Conservation (phyloP, 1,284 basidiomycete species). For the Sporisorium scitamineum region DNA sequence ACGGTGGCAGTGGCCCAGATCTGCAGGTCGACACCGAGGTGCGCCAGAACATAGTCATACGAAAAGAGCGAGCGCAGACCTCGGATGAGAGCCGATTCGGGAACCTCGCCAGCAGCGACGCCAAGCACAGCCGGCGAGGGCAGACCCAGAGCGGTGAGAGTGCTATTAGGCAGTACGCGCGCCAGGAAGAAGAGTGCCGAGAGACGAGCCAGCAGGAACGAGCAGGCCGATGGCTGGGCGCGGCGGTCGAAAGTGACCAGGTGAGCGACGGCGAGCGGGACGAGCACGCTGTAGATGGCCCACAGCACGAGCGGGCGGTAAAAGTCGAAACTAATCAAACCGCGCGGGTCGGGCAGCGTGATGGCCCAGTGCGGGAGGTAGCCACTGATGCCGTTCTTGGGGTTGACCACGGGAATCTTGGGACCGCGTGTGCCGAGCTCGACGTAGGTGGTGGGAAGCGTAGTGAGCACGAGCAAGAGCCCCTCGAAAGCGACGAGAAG, state of each 20-base stretch:
- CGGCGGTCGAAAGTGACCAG: constrained; percentile 59
- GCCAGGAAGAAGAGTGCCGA: constrained; percentile 54
- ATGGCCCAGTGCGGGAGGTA: constrained; percentile 56
- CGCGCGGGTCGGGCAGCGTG: constrained; percentile 50
- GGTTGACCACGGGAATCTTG: constrained; percentile 48
- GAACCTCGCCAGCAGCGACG: constrained; percentile 54
- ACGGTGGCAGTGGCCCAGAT: constrained; percentile 54
- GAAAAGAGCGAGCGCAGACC: constrained; percentile 34
- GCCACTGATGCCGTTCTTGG: constrained; percentile 44
- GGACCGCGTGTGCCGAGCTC: constrained; percentile 48
- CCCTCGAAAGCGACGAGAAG: constrained; percentile 56
- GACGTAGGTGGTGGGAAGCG: constrained; percentile 53
- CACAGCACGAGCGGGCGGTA: constrained; percentile 58
- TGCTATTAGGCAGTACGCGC: constrained; percentile 39
- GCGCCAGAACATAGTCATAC: constrained; percentile 50
- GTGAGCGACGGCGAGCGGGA: constrained; percentile 54
- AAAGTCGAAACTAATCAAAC: constrained; percentile 46
- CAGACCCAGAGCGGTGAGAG: constrained; percentile 33
- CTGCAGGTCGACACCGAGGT: constrained; percentile 50
- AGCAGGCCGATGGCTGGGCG: constrained; percentile 51
- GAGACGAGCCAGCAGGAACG: constrained; percentile 57
- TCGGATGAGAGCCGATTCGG: constrained; percentile 38
- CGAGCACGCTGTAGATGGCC: constrained; percentile 54
- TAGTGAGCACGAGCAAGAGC: constrained; percentile 49
- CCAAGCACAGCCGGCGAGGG: constrained; percentile 47